These are phyloP conservation scores for Citrus medica DNA, from an alignment of 345 rosid species.

Conservation along the genomic window DNA sequence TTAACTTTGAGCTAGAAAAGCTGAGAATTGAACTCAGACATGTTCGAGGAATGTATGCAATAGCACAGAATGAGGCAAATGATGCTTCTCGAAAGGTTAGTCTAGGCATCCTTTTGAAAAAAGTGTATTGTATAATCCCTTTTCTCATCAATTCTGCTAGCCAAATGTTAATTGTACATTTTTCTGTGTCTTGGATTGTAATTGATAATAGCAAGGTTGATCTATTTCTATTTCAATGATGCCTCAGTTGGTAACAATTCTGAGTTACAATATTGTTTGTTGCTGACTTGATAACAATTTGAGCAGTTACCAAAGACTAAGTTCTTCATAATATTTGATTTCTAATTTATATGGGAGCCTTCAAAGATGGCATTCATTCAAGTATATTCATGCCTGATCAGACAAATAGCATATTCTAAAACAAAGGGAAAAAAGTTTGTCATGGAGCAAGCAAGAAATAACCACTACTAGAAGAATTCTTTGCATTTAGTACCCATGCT, in stretches of 20 bases:
- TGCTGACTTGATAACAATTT: background rate
- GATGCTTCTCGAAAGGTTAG: constrained; percentile 85
- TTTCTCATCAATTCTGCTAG: background rate
- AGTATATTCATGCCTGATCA: background rate
- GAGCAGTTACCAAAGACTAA: background rate
- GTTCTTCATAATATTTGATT: background rate
- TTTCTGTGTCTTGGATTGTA: background rate
- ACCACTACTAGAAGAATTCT: background rate
- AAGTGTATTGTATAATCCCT: background rate
- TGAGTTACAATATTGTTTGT: too few relatives aligned
- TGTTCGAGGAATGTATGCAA: constrained; percentile 64
- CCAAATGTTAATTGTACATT: background rate
- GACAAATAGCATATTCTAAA: background rate
- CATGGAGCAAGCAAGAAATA: background rate
- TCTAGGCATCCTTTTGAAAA: background rate
- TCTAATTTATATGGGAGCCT: background rate
- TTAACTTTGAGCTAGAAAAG: constrained; percentile 80
- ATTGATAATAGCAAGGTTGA: background rate
- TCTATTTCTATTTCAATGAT: background rate
- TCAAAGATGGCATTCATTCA: background rate
- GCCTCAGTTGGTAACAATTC: background rate
- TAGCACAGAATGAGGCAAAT: constrained; percentile 68
- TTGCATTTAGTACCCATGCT: background rate
- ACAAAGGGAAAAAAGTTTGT: background rate
- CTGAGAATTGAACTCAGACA: constrained; percentile 84